Percentiles rank a stretch among this genome's conserved stretches.
phyloP scores from a whole-genome alignment of 106 monocot genomes.

The Apostasia ramifera region DNA sequence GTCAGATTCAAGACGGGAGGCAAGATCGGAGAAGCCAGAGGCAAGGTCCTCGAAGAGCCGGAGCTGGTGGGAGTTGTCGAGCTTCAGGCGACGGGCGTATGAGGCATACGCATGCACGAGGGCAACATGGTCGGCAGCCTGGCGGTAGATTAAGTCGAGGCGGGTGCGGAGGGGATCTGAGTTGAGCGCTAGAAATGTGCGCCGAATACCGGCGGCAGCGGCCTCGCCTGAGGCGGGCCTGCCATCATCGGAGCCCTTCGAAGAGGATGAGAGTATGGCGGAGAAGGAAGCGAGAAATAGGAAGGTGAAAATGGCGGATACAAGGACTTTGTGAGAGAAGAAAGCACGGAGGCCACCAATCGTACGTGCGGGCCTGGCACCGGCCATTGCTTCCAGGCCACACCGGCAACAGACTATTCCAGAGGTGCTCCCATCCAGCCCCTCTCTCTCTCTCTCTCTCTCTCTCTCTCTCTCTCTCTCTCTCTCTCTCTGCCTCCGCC shows the following conservation, averaged over 20 bases:
- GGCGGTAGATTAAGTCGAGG: conserved; percentile 52
- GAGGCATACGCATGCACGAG: conserved; percentile 74
- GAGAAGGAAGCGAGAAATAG: conserved; percentile 32
- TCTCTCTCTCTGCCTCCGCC: not conserved
- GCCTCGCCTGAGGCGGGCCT: not conserved
- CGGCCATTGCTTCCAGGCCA: conserved; percentile 22
- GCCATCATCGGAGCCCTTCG: not conserved
- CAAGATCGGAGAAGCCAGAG: conserved; percentile 32
- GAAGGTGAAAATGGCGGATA: conserved; percentile 31
- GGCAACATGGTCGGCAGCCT: conserved; percentile 68
- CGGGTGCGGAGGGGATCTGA: conserved; percentile 44
- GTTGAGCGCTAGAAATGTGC: conserved; percentile 29
- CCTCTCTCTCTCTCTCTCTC: no score
- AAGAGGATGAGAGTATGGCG: conserved; percentile 12
- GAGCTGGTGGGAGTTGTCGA: conserved; percentile 57
- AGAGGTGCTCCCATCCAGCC: not conserved
- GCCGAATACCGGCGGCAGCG: conserved; percentile 1
- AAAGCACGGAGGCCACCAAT: conserved; percentile 16
- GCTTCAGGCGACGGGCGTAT: conserved; percentile 64
- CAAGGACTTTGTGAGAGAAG: conserved; percentile 20
- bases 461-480: not conserved
- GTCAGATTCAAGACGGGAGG: conserved; percentile 29
- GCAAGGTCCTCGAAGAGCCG: conserved; percentile 38
- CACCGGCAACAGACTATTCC: no score
- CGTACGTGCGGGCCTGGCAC: conserved; percentile 22